Evolutionary conservation across 2,329 filamentous ascomycete species (phyloP).

Genomic region (Aureobasidium lini): DNA sequence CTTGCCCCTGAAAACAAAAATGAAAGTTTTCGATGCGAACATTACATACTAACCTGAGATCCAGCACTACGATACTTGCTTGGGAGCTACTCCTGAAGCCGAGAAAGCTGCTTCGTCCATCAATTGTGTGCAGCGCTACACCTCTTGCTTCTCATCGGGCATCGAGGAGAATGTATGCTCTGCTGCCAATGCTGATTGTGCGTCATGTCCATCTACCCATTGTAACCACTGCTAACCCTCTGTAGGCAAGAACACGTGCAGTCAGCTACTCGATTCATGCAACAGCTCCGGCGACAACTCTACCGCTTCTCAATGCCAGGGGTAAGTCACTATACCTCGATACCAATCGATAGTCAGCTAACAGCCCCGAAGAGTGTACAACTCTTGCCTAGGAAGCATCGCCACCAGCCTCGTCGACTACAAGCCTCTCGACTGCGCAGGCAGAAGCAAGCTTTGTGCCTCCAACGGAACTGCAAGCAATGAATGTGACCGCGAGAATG

Average conservation of each 20-base stretch:
- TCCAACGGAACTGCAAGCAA: neutral
- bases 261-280: neutral
- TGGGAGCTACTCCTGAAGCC: neutral
- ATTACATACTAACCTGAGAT: too few relatives aligned
- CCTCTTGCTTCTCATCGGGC: neutral
- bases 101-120: neutral
- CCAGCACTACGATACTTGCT: neutral
- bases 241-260: neutral
- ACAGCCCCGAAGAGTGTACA: neutral
- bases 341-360: too few relatives aligned
- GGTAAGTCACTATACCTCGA: neutral
- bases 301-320: neutral
- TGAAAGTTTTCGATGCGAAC: too few relatives aligned
- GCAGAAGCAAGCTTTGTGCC: neutral
- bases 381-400: neutral
- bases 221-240: neutral
- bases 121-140: conserved; percentile 5
- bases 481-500: neutral
- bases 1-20: too few relatives aligned
- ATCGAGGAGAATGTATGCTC: neutral
- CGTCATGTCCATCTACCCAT: neutral
- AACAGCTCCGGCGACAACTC: neutral
- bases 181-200: neutral
- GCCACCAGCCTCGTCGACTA: neutral
- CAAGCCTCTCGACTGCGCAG: neutral